Evolutionary conservation across 164 flowering plant species (phyloP).

Genomic region (Vitis vinifera): DNA sequence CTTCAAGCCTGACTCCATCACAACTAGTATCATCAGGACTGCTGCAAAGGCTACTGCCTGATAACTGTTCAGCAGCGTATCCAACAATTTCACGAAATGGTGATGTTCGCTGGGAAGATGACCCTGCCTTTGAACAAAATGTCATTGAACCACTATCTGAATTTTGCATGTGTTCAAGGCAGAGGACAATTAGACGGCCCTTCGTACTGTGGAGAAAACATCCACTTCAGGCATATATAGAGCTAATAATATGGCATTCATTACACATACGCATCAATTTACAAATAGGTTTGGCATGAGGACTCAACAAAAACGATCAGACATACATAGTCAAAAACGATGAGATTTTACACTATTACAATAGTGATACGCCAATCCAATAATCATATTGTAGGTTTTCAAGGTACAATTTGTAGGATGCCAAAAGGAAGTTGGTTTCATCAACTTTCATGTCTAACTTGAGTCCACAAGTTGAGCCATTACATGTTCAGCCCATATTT

Average conservation of each 20-base stretch:
- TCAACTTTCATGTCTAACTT: no score
- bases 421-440: no score
- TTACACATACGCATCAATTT: no score
- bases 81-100: slow-evolving; percentile 72
- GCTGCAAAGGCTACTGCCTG: slow-evolving; percentile 79
- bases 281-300: no score
- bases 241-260: not conserved
- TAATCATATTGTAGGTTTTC: no score
- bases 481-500: no score
- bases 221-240: slow-evolving; percentile 7
- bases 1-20: slow-evolving; percentile 82
- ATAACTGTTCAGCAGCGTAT: slow-evolving; percentile 64
- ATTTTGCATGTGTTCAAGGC: slow-evolving; percentile 64
- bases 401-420: no score
- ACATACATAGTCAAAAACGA: no score
- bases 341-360: no score
- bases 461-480: no score
- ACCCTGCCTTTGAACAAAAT: slow-evolving; percentile 47
- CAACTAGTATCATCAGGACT: slow-evolving; percentile 79
- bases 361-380: no score
- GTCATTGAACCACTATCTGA: slow-evolving; percentile 69
- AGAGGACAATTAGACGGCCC: slow-evolving; percentile 81
- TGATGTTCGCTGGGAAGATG: slow-evolving; percentile 61
- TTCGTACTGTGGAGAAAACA: slow-evolving; percentile 51
- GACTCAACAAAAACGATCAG: not conserved